These are phyloP conservation scores for Leptographium lundbergii DNA, from an alignment of 2,329 filamentous ascomycete genomes.

Conservation along the genomic window DNA sequence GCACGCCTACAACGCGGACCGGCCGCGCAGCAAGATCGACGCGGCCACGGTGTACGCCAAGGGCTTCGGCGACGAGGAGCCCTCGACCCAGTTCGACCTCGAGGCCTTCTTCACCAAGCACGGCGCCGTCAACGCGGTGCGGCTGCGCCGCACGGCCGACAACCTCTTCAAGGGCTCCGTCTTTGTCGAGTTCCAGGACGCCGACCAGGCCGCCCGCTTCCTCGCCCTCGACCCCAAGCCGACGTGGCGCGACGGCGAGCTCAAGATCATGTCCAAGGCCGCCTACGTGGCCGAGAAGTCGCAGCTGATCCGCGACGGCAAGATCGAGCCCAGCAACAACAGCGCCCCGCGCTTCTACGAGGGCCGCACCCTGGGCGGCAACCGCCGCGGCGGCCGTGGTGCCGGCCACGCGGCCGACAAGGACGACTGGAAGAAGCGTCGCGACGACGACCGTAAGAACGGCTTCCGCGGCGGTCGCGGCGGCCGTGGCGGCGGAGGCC, in stretches of 20 bases:
- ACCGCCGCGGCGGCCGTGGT: slow-evolving; percentile 25
- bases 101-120: slow-evolving; percentile 81
- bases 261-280: slow-evolving; percentile 78
- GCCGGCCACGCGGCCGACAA: slow-evolving; percentile 24
- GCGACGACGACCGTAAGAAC: slow-evolving; percentile 47
- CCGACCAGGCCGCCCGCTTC: slow-evolving; percentile 71
- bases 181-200: slow-evolving; percentile 80
- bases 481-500: slow-evolving; percentile 21
- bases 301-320: slow-evolving; percentile 57
- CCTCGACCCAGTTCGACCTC: slow-evolving; percentile 81
- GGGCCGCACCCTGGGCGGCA: slow-evolving; percentile 25
- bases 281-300: slow-evolving; percentile 74
- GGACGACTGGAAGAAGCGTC: slow-evolving; percentile 52
- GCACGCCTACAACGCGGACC: slow-evolving; percentile 48
- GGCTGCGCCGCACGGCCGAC: slow-evolving; percentile 64
- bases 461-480: slow-evolving; percentile 36
- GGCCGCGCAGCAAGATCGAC: slow-evolving; percentile 52
- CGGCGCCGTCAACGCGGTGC: slow-evolving; percentile 63
- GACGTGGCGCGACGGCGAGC: slow-evolving; percentile 66
- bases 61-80: slow-evolving; percentile 78
- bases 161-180: slow-evolving; percentile 89
- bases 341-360: slow-evolving; percentile 34
- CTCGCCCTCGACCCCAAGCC: slow-evolving; percentile 68
- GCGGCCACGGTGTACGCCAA: slow-evolving; percentile 78
- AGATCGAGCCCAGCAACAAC: slow-evolving; percentile 44